Conservation (phyloP, 352 stramenopile species). For the Globisporangium ultimum region DNA sequence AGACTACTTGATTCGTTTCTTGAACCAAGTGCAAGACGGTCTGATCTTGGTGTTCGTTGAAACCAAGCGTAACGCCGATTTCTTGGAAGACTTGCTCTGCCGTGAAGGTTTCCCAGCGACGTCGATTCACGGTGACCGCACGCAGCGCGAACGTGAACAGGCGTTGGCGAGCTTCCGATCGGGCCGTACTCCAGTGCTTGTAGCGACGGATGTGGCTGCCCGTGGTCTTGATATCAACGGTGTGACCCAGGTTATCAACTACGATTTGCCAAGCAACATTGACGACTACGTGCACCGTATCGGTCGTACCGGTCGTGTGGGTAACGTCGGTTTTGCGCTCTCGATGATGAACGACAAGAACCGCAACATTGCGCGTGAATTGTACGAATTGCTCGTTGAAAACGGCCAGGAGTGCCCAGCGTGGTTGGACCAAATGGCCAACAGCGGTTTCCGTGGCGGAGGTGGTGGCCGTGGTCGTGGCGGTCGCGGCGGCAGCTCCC, state of each 20-base stretch:
- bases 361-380: constrained; percentile 94
- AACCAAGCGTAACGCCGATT: constrained; percentile 97
- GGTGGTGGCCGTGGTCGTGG: constrained; percentile 44
- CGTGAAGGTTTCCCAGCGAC: constrained; percentile 88
- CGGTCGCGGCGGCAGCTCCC: constrained; percentile 52
- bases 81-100: constrained; percentile 95
- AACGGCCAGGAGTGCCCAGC: constrained; percentile 94
- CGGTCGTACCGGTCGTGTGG: constrained; percentile 97
- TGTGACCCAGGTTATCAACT: constrained; percentile 97
- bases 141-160: constrained; percentile 93
- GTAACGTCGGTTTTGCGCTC: constrained; percentile 96
- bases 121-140: constrained; percentile 98
- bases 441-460: constrained; percentile 68
- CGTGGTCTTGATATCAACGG: constrained; percentile 98
- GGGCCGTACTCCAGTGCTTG: constrained; percentile 90
- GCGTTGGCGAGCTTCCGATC: constrained; percentile 92
- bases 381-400: constrained; percentile 96
- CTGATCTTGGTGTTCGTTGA: constrained; percentile 98
- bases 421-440: constrained; percentile 95
- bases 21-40: constrained; percentile 90
- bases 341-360: constrained; percentile 99
- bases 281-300: constrained; percentile 99
- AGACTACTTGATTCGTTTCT: constrained; percentile 94
- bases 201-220: constrained; percentile 98
- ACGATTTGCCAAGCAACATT: constrained; percentile 98